phyloP scores from a whole-genome alignment of 1,139 yeast genomes.

The Zygosaccharomyces sapae region DNA sequence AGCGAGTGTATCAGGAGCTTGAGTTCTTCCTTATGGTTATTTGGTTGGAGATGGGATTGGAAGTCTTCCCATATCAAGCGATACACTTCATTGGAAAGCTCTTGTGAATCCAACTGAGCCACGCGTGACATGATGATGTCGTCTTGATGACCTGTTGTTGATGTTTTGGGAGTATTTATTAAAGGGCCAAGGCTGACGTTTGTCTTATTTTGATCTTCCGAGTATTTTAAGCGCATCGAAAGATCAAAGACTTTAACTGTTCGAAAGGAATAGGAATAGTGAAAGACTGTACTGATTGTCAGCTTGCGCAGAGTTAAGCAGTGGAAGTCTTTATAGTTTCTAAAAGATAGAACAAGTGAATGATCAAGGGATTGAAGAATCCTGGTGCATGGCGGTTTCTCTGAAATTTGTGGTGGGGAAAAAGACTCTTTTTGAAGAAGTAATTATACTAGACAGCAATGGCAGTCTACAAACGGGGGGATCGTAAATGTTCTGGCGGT shows the following conservation, averaged over 20 bases:
- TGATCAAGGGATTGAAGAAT: neutral
- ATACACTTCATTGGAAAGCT: conserved; percentile 23
- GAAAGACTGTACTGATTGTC: too few relatives aligned
- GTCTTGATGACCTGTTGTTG: neutral
- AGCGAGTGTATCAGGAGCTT: conserved; percentile 22
- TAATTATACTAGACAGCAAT: neutral
- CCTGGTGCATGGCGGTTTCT: neutral
- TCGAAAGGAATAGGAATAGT: too few relatives aligned
- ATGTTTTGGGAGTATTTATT: too few relatives aligned
- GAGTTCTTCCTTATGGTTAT: conserved; percentile 18
- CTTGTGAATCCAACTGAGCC: conserved; percentile 23
- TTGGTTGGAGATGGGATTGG: conserved; percentile 11
- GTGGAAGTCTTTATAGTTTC: too few relatives aligned
- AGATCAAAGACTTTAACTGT: too few relatives aligned
- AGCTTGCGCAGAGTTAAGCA: too few relatives aligned
- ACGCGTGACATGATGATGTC: conserved; percentile 18
- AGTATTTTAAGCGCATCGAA: too few relatives aligned
- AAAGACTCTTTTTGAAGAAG: neutral
- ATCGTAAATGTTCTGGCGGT: neutral
- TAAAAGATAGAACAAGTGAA: too few relatives aligned
- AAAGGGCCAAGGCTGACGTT: neutral
- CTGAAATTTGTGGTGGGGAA: neutral
- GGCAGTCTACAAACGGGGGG: neutral
- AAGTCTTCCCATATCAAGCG: conserved; percentile 18
- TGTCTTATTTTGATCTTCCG: neutral